Evolutionary conservation across 116 monocot genomes (phyloP).

Genomic region (Trichopus zeylanicus): DNA sequence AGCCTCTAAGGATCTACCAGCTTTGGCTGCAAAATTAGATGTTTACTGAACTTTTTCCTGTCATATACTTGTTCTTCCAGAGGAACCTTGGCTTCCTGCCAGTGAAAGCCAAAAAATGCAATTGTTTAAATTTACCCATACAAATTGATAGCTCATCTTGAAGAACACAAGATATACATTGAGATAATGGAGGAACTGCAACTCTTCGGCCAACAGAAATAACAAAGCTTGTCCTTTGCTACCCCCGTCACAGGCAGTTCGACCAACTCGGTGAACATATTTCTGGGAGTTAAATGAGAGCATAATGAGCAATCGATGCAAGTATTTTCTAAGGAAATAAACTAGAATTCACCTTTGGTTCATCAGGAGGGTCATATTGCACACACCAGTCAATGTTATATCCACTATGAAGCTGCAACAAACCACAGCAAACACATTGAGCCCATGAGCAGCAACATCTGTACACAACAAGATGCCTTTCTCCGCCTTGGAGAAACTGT

Average conservation of each 20-base stretch:
- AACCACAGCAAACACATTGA: constrained; percentile 94
- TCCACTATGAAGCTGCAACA: constrained; percentile 6
- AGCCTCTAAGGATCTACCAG: constrained; percentile 44
- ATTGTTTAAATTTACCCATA: neutral
- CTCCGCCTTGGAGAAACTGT: constrained; percentile 80
- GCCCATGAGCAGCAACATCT: constrained; percentile 91
- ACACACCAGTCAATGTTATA: constrained; percentile 57
- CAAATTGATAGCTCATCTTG: neutral
- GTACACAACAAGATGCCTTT: constrained; percentile 90
- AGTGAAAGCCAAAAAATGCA: constrained; percentile 1
- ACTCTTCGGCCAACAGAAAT: constrained; percentile 80
- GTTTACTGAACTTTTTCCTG: constrained; percentile 64
- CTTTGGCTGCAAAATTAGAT: constrained; percentile 75
- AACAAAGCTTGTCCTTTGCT: constrained; percentile 68
- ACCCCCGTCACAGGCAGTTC: constrained; percentile 90
- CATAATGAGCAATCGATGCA: neutral
- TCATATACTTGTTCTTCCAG: constrained; percentile 73
- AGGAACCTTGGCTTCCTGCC: constrained; percentile 81
- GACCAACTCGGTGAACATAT: constrained; percentile 86
- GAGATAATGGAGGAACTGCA: constrained; percentile 72
- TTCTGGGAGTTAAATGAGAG: constrained; percentile 33
- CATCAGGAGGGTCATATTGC: constrained; percentile 97
- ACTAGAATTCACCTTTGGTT: constrained; percentile 61
- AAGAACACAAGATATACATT: constrained; percentile 40
- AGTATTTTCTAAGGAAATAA: neutral